Evolutionary conservation across 192 early-diverging fungal species (phyloP).

Genomic region (Coemansia sp.): DNA sequence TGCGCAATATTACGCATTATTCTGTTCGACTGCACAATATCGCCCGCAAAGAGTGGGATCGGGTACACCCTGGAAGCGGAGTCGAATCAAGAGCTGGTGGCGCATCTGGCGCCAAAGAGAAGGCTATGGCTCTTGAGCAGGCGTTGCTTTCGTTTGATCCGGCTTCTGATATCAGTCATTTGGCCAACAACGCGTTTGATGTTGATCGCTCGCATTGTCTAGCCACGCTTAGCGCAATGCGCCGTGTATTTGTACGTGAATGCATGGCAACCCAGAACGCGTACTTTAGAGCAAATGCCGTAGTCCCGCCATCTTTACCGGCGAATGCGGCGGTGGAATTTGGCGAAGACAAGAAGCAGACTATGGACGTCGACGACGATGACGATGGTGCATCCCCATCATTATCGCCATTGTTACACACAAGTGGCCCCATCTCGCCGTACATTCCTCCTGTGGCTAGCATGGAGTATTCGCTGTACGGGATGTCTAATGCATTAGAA

Average conservation of each 20-base stretch:
- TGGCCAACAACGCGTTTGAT: conserved; percentile 67
- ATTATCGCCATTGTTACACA: background rate
- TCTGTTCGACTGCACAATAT: conserved; percentile 24
- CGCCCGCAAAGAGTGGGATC: conserved; percentile 54
- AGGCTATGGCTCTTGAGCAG: conserved; percentile 32
- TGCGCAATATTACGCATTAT: conserved; percentile 46
- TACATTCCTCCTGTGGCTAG: conserved; percentile 38
- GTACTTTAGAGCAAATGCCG: conserved; percentile 45
- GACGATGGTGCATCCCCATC: background rate
- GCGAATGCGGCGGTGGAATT: background rate
- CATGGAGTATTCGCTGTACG: conserved; percentile 53
- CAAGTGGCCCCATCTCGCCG: conserved; percentile 8
- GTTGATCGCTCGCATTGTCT: conserved; percentile 62
- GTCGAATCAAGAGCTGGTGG: background rate
- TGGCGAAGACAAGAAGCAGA: conserved; percentile 3
- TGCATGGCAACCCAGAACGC: conserved; percentile 37
- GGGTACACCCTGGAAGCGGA: conserved; percentile 27
- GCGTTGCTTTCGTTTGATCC: conserved; percentile 24
- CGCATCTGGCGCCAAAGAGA: conserved; percentile 2
- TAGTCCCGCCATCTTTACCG: conserved; percentile 31
- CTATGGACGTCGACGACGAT: conserved; percentile 19
- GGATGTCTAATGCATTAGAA: conserved; percentile 7
- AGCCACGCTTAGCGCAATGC: conserved; percentile 59
- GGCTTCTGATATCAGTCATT: conserved; percentile 41
- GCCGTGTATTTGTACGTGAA: conserved; percentile 59